Base-by-base conservation (phyloP, 2,329 filamentous ascomycete species). In the Fusarium mangiferae region DNA sequence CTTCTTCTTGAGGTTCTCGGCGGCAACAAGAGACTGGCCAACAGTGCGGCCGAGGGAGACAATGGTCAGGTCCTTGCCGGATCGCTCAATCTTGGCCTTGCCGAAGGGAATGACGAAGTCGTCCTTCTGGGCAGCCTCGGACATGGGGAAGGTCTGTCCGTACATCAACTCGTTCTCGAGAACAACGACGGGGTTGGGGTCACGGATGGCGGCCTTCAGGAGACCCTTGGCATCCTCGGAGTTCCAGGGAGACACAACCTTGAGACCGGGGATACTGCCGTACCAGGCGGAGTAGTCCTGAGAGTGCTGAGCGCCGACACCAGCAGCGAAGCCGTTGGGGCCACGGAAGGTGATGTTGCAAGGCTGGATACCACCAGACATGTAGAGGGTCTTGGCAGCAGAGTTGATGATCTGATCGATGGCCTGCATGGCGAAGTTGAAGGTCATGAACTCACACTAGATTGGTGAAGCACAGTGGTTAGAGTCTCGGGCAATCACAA, bases 371-470 rank as follows among this genome's bases (percentile, higher is more conserved):
- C 96, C 96, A 80, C 96, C 96, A 75, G 96, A 98, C 96, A 99
- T 99, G 90, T 99, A 99, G 82, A 99, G 96, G 66, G 96, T 99
- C 90, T 99, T 99, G 82, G 95, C 96, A 79, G 90, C 96, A 56
- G 96, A 98, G 91, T 99, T 99, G 91, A 99, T 95, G 83, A 99
- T 94, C 85, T 99, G 96, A 84, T 99, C 96, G 85, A 99, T 99
- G 83, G 96, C 94, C 88, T 99, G 96, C 96, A 99, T 99, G 85
- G 96, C 96, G 83, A 98, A 98, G 91, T 99, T 99, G 91, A 98
- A 98, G 81, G 96, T 99, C 96, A 99, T 99, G 90, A 99, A 99
- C 88, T 99, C 96, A 90, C 93, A 96, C 94, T 96, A 69, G 18
- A 70, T 24, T 28, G 42, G n/a, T 55, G 24, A 46, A 61, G 51